Conservation (phyloP, 441 rosid genomes). For the Gossypium trilobum region DNA sequence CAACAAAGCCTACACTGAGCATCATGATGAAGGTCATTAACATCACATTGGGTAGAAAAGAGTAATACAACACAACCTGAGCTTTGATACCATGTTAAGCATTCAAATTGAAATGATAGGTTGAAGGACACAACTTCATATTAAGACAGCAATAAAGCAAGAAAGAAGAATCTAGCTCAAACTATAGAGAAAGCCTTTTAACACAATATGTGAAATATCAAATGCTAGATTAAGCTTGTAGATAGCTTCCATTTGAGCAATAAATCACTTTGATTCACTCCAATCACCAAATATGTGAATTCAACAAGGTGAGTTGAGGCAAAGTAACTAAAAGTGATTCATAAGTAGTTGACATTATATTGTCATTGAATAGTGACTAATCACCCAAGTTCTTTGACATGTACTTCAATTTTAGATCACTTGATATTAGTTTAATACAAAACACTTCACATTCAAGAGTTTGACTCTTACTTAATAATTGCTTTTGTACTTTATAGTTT, state of each 20-base stretch:
- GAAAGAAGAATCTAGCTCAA: background rate
- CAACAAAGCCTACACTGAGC: background rate
- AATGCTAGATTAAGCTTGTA: background rate
- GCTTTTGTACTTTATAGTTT: constrained; percentile 35
- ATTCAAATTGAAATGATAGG: background rate
- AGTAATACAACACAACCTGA: background rate
- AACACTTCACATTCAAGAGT: background rate
- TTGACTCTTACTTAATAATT: constrained; percentile 7
- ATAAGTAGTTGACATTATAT: background rate
- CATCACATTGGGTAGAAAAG: background rate
- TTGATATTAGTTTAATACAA: background rate
- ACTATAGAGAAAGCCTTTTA: background rate
- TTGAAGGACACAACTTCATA: background rate
- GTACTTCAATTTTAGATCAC: background rate
- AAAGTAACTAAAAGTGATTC: background rate
- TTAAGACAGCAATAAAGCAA: background rate
- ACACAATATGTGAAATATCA: background rate
- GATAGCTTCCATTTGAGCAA: background rate
- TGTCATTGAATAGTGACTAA: background rate
- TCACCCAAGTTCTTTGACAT: background rate
- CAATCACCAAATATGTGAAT: background rate
- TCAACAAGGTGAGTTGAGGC: background rate
- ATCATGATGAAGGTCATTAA: background rate
- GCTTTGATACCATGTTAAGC: background rate
- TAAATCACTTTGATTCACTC: background rate